Base-by-base conservation (phyloP, 768 basidiomycete genomes). In the Podaxis sp. region DNA sequence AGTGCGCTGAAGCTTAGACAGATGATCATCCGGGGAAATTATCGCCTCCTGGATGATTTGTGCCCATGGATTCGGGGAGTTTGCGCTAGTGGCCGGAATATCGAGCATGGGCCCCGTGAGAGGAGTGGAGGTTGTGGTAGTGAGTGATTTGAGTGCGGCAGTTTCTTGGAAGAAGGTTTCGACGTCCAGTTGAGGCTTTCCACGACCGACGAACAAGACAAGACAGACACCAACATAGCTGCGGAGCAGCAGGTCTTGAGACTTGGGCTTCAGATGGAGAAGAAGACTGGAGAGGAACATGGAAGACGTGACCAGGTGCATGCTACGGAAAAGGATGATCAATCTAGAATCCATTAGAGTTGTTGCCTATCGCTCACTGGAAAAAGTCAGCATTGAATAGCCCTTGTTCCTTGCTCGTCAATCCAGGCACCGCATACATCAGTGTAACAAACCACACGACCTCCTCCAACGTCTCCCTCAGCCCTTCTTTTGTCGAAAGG, bases 271-370 rank as follows among this genome's bases (percentile, higher is more conserved):
- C 56, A 84, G 72, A 26, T 68, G 66, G 0, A 76, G 76, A 42
- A 80, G 68, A 52, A 86, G 59, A 2, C 86, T 81, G 0, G 85
- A 77, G 24, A 89, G 69, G 76, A 90, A 88, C 36, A 88, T 67
- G 4, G 85, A 79, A 4, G 88, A 89, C 0, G 89, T 92, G 46
- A 90, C 81, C 2, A 87, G 72, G 65, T 86, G 90, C 76, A 88
- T 84, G n/a, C 88, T 90, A n/a, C 28, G 24, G 48, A 28, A 17
- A 52, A 52, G 39, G 46, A 22, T 2, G 7, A 30, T 67, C 49
- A 8, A 56, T 26, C 15, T 3, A 44, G 26, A 38, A 52, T 40
- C 11, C 24, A 38, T 15, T 17, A 3, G 59, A 11, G 38, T 51
- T 2, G 13, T 49, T 7, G 22, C 4, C 19, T 5, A 44, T 56